Evolutionary conservation across 257 asterid species (phyloP).

Genomic region (Prunella vulgaris): DNA sequence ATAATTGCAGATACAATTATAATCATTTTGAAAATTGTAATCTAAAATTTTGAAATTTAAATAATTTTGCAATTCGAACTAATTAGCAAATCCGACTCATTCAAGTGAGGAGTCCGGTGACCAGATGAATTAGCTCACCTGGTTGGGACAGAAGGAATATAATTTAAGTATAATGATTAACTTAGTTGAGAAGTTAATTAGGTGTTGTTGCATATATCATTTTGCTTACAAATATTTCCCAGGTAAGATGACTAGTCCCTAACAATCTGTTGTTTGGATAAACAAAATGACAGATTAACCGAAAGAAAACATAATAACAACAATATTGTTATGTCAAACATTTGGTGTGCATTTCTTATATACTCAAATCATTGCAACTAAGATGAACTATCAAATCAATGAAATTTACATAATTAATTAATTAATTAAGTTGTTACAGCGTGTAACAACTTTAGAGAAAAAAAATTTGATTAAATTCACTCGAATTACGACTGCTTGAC

Average conservation of each 20-base stretch:
- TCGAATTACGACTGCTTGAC: neutral
- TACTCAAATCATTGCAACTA: slow-evolving; percentile 12
- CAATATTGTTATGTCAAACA: neutral
- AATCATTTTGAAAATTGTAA: too few relatives aligned
- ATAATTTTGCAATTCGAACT: too few relatives aligned
- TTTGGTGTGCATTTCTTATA: neutral
- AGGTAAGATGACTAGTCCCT: slow-evolving; percentile 11
- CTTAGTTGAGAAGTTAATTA: slow-evolving; percentile 32
- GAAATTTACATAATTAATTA: neutral
- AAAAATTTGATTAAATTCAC: neutral
- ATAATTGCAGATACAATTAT: too few relatives aligned
- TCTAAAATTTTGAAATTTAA: too few relatives aligned
- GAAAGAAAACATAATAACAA: slow-evolving; percentile 17
- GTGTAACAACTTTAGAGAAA: neutral
- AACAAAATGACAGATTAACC: slow-evolving; percentile 27
- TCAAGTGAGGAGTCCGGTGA: too few relatives aligned
- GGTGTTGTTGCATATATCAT: slow-evolving; percentile 23
- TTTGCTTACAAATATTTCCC: slow-evolving; percentile 13
- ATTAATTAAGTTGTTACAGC: too few relatives aligned
- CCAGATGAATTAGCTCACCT: too few relatives aligned
- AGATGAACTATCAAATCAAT: slow-evolving; percentile 11
- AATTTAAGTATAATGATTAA: neutral
- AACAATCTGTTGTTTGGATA: slow-evolving; percentile 17
- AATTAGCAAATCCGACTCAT: too few relatives aligned
- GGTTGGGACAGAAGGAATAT: too few relatives aligned